phyloP scores from a whole-genome alignment of 2,329 filamentous ascomycete genomes.

The Pleurostoma richardsiae region DNA sequence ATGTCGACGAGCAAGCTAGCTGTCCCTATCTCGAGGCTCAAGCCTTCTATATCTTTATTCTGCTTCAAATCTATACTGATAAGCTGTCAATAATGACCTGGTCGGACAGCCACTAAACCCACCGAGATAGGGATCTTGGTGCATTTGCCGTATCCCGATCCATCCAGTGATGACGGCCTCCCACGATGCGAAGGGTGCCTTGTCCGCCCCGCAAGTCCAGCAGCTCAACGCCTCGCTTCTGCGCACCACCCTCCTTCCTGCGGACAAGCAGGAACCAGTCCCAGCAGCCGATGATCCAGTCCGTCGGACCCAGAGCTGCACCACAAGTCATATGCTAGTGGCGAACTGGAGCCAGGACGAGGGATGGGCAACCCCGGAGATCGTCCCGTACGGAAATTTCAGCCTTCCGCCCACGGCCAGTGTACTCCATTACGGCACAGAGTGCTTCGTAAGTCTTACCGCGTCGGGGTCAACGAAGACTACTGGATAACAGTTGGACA shows the following conservation, averaged over 20 bases:
- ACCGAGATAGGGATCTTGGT: no score
- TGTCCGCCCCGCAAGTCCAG: neutral
- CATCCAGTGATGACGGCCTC: no score
- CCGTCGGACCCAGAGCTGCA: conserved; percentile 1
- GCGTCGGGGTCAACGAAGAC: no score
- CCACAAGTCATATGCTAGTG: conserved; percentile 62
- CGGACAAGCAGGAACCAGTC: neutral
- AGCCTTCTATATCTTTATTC: no score
- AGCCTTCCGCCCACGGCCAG: conserved; percentile 64
- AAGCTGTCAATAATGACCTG: no score
- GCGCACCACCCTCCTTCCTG: neutral
- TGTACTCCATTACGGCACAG: conserved; percentile 69
- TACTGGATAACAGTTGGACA: no score
- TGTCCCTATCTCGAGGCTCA: no score
- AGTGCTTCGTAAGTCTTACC: conserved; percentile 49
- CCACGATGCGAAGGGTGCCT: no score
- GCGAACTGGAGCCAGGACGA: conserved; percentile 52
- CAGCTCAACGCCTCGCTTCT: neutral
- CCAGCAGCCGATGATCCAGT: conserved; percentile 1
- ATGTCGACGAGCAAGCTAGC: no score
- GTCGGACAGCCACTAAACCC: no score
- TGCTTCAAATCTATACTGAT: no score
- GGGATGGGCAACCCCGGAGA: conserved; percentile 62
- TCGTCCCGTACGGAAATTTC: conserved; percentile 63
- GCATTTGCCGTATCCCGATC: no score